phyloP scores from a whole-genome alignment of 2,329 filamentous ascomycete species.

The Neofusicoccum ribis region DNA sequence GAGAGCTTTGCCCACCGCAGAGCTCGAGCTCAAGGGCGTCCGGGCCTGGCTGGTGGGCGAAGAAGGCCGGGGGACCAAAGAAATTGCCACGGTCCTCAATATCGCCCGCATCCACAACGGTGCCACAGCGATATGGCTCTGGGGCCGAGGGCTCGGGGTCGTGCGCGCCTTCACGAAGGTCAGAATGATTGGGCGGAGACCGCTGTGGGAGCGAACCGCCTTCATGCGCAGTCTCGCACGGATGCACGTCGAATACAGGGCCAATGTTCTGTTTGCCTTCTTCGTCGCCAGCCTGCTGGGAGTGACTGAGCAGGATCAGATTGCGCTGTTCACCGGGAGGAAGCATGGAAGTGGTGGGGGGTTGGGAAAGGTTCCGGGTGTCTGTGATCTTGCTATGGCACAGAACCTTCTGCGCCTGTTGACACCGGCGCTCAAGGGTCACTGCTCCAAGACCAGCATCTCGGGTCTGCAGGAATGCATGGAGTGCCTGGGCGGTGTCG shows the following conservation, averaged over 20 bases:
- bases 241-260: conserved; percentile 57
- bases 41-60: conserved; percentile 61
- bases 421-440: conserved; percentile 62
- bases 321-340: neutral
- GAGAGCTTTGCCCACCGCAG: conserved; percentile 68
- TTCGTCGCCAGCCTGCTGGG: conserved; percentile 58
- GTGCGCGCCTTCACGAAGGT: conserved; percentile 60
- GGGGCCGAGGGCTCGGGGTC: conserved; percentile 59
- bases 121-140: conserved; percentile 54
- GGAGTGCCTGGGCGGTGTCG: conserved; percentile 66
- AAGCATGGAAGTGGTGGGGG: conserved; percentile 27
- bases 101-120: conserved; percentile 64
- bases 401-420: conserved; percentile 56
- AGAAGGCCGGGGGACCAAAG: conserved; percentile 65
- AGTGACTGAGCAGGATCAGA: conserved; percentile 47
- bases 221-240: conserved; percentile 62
- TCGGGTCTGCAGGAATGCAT: conserved; percentile 58
- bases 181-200: conserved; percentile 49
- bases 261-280: conserved; percentile 57
- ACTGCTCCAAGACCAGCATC: conserved; percentile 54
- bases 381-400: conserved; percentile 25
- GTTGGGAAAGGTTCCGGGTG: neutral
- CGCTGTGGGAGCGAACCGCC: conserved; percentile 54
- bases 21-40: conserved; percentile 57
- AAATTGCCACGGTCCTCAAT: conserved; percentile 68